Base-by-base conservation (phyloP, 805 yeast genomes). In the Starmerella etchellsii region DNA sequence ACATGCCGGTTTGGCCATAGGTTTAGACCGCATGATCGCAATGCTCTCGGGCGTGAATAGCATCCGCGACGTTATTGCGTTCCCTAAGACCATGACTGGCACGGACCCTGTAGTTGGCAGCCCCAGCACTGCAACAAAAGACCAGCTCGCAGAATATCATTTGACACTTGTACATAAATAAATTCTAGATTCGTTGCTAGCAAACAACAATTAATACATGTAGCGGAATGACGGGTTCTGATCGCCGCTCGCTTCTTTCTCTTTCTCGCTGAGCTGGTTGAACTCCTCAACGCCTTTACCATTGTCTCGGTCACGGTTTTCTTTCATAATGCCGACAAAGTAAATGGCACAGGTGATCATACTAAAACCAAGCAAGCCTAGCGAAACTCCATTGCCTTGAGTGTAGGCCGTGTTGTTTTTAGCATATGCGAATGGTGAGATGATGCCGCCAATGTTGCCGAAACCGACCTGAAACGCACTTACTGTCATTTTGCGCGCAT, bases 1-100 rank as follows among this genome's bases (percentile, higher is more conserved):
- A 1, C 99, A 91, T 62, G 95, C 96, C 2, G 99, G 99, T 0
- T 66, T 91, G 29, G 99, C 98, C 0, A 67, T 91, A 27, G 99
- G 98, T 0, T 81, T 91, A 51, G 99, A 91, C 58, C 66, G 99
- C 47, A 65, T 91, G 67, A 77, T 93, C 53, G 91, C 98, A 0
- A 84, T 88, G 88, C 57, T 88, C 25, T 60, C 78, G n/a, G 91
- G 84, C 0, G 67, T 78, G 16, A 54, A 66, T 4, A 81, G 83
- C 47, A 87, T 91, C 26, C 65, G 95, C 49, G 96, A 91, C 55
- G 97, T 91, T 3, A 79, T 91, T 45, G 94, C 97, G 1, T 91
- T 91, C 59, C 99, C 99, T 2, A 91, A 91, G 63, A 84, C 85
- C 34, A 78, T 79, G 49, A 72, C 81, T 8, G 98, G 99, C 2